Conservation (phyloP, 768 basidiomycete species). For the Russula griseocarnosa region DNA sequence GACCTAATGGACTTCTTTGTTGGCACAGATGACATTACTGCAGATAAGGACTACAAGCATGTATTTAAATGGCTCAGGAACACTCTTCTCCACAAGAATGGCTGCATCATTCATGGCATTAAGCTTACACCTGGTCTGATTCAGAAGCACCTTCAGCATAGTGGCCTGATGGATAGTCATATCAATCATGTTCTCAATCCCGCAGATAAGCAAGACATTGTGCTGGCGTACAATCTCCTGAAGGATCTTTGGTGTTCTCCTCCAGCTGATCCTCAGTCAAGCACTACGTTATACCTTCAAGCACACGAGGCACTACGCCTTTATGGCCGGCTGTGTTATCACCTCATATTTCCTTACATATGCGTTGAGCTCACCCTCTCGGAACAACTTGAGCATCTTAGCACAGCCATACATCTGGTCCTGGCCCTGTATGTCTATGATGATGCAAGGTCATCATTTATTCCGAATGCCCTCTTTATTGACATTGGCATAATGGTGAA, state of each 20-base stretch:
- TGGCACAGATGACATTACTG: conserved; percentile 4
- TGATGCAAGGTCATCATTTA: conserved; percentile 26
- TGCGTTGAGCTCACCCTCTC: not conserved
- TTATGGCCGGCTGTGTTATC: not conserved
- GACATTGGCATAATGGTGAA: conserved; percentile 40
- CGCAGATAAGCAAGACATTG: conserved; percentile 9
- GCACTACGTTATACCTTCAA: not conserved
- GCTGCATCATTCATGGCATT: not conserved
- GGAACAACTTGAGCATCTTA: not conserved
- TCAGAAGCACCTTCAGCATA: not conserved
- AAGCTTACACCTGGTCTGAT: not conserved
- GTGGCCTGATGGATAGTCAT: not conserved
- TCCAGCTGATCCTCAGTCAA: not conserved
- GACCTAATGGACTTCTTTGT: not conserved
- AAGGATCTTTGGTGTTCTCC: not conserved
- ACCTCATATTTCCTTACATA: not conserved
- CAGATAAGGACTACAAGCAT: conserved; percentile 14
- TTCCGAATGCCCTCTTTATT: conserved; percentile 33
- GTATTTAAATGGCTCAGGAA: not conserved
- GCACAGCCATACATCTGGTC: not conserved
- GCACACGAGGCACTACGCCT: not conserved
- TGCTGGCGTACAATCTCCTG: not conserved
- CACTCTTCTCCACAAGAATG: not conserved
- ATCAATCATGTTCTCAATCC: not conserved
- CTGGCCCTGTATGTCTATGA: conserved; percentile 26